These are phyloP conservation scores for Scheffersomyces segobiensis DNA, from an alignment of 1,139 yeast species.

Conservation along the genomic window DNA sequence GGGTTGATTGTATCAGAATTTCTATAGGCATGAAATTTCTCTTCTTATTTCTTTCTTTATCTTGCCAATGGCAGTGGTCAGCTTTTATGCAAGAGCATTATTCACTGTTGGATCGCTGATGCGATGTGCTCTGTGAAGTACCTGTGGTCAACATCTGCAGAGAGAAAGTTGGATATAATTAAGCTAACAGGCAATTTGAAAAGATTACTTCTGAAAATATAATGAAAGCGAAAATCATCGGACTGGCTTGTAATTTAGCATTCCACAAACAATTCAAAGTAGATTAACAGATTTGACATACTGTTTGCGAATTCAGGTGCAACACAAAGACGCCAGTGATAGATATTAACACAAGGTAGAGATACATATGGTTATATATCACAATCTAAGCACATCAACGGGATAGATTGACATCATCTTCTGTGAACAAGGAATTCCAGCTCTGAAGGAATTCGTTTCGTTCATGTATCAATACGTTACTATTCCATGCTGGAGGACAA, in stretches of 20 bases:
- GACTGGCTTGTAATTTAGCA: too few relatives aligned
- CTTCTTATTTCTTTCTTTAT: too few relatives aligned
- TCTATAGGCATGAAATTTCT: too few relatives aligned
- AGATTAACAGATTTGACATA: conserved; percentile 54
- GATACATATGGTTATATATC: conserved; percentile 61
- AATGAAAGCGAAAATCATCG: conserved; percentile 30
- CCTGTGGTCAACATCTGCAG: conserved; percentile 67
- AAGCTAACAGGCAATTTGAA: conserved; percentile 55
- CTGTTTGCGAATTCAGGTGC: conserved; percentile 82
- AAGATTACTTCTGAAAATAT: conserved; percentile 44
- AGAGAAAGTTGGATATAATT: conserved; percentile 61
- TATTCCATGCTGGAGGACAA: neutral
- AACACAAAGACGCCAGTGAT: conserved; percentile 76
- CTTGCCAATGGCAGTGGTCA: too few relatives aligned
- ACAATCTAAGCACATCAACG: conserved; percentile 66
- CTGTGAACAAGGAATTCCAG: too few relatives aligned
- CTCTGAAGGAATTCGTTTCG: neutral
- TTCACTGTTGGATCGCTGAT: conserved; percentile 85
- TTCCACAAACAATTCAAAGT: too few relatives aligned
- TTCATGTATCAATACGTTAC: neutral
- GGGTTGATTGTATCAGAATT: too few relatives aligned
- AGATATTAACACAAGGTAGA: conserved; percentile 64
- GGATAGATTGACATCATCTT: conserved; percentile 50
- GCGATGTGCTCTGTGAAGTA: conserved; percentile 63
- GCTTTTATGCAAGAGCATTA: conserved; percentile 56